phyloP scores from a whole-genome alignment of 1,284 basidiomycete genomes.

The Malassezia cuniculi region DNA sequence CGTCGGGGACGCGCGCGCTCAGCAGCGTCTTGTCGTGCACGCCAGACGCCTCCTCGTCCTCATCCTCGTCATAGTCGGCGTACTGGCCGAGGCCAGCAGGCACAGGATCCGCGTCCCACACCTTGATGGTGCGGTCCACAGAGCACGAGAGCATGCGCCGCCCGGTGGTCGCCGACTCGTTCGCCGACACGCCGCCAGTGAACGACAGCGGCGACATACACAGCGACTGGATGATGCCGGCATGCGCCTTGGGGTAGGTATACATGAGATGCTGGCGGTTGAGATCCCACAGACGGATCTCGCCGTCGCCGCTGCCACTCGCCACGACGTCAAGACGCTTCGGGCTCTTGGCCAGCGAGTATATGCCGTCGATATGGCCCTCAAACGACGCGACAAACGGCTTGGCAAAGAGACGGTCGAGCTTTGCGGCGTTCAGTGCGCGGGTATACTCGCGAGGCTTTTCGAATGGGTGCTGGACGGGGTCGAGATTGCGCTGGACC shows the following conservation, averaged over 20 bases:
- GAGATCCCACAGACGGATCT: conserved; percentile 78
- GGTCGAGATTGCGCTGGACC: conserved; percentile 78
- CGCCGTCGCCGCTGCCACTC: conserved; percentile 89
- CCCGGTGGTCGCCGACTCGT: conserved; percentile 24
- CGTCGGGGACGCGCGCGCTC: conserved; percentile 24
- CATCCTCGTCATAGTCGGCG: conserved; percentile 23
- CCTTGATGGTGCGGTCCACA: conserved; percentile 76
- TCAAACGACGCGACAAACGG: conserved; percentile 83
- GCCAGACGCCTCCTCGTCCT: conserved; percentile 28
- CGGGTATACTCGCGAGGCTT: conserved; percentile 83
- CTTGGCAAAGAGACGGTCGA: conserved; percentile 92
- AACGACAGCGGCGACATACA: conserved; percentile 59
- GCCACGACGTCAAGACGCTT: conserved; percentile 68
- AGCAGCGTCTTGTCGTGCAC: conserved; percentile 24
- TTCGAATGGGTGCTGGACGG: conserved; percentile 83
- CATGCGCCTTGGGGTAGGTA: conserved; percentile 68
- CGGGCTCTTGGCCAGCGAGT: conserved; percentile 67
- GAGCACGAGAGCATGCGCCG: conserved; percentile 75
- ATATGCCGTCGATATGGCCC: conserved; percentile 90
- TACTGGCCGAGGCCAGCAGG: conserved; percentile 44
- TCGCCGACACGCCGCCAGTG: conserved; percentile 17
- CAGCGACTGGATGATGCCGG: conserved; percentile 66
- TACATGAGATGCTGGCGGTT: conserved; percentile 57
- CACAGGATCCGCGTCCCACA: conserved; percentile 57
- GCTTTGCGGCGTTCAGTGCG: conserved; percentile 86